Percentiles rank a stretch among this genome's conserved stretches.
phyloP scores from a whole-genome alignment of 495 filamentous ascomycete genomes.

The Trichoderma gamsii region DNA sequence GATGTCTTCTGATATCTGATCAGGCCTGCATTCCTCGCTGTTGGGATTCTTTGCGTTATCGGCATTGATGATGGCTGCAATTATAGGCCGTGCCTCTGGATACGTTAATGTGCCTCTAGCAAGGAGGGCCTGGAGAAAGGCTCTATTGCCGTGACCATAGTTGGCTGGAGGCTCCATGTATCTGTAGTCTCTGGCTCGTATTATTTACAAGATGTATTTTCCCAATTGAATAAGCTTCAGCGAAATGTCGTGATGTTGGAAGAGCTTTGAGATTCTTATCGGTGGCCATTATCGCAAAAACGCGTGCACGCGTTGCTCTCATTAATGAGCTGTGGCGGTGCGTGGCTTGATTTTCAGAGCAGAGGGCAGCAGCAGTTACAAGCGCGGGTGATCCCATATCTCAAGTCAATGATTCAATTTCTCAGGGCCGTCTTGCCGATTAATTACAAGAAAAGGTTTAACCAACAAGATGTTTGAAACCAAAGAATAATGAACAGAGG shows the following conservation, averaged over 20 bases:
- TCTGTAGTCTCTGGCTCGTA: neutral
- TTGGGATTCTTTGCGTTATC: constrained; percentile 5
- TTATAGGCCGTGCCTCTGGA: constrained; percentile 60
- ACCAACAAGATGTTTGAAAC: neutral
- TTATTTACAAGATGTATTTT: neutral
- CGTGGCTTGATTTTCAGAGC: neutral
- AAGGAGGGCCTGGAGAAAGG: constrained; percentile 91
- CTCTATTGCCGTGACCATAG: constrained; percentile 65
- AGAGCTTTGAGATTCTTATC: neutral
- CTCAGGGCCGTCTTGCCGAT: too few relatives aligned
- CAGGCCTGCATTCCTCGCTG: constrained; percentile 23
- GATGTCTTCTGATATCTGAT: constrained; percentile 61
- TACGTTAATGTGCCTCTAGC: constrained; percentile 70
- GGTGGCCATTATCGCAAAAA: constrained; percentile 1
- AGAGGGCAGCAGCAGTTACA: neutral
- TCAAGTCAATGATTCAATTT: neutral
- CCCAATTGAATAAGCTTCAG: neutral
- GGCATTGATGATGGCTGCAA: constrained; percentile 62
- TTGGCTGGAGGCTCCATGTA: constrained; percentile 1
- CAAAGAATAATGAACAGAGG: too few relatives aligned
- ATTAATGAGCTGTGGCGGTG: neutral
- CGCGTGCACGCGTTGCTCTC: constrained; percentile 5
- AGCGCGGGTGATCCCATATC: neutral
- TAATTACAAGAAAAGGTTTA: too few relatives aligned
- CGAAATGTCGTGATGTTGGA: neutral